Evolutionary conservation across 2,329 filamentous ascomycete genomes (phyloP).

Genomic region (Penicillium psychrosexuale): DNA sequence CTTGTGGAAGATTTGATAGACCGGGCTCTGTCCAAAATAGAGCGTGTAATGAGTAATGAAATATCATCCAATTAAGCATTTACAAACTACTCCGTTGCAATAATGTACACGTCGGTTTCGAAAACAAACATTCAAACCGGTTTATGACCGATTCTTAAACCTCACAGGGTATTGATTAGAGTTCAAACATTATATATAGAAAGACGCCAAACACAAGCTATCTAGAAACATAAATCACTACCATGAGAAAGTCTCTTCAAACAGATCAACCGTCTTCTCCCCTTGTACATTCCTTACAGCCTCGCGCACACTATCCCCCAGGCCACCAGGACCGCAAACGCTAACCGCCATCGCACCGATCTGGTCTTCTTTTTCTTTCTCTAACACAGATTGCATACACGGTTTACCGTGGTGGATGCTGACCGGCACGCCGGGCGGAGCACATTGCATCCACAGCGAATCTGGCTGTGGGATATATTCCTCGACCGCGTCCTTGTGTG

Average conservation of each 20-base stretch:
- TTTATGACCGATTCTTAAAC: neutral
- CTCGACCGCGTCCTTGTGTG: conserved; percentile 22
- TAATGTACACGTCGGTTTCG: neutral
- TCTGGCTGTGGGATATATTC: conserved; percentile 23
- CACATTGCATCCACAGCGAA: conserved; percentile 26
- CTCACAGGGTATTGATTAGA: conserved; percentile 2
- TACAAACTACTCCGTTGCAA: neutral
- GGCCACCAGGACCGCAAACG: conserved; percentile 37
- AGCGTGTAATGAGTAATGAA: neutral
- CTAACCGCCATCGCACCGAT: conserved; percentile 38
- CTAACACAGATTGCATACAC: conserved; percentile 24
- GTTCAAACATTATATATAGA: neutral
- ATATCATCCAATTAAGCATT: neutral
- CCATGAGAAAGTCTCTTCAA: conserved; percentile 40
- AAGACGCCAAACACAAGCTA: neutral
- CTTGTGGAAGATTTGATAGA: neutral
- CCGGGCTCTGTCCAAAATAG: conserved; percentile 1
- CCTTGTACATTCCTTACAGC: conserved; percentile 31
- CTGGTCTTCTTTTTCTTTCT: conserved; percentile 28
- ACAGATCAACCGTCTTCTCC: conserved; percentile 33
- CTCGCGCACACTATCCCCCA: conserved; percentile 38
- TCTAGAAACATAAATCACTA: conserved; percentile 9
- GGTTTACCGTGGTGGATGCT: conserved; percentile 28
- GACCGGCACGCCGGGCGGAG: conserved; percentile 26
- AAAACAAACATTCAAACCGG: neutral